Base-by-base conservation (phyloP, 2,329 filamentous ascomycete species). In the Aspergillus novoparasiticus region DNA sequence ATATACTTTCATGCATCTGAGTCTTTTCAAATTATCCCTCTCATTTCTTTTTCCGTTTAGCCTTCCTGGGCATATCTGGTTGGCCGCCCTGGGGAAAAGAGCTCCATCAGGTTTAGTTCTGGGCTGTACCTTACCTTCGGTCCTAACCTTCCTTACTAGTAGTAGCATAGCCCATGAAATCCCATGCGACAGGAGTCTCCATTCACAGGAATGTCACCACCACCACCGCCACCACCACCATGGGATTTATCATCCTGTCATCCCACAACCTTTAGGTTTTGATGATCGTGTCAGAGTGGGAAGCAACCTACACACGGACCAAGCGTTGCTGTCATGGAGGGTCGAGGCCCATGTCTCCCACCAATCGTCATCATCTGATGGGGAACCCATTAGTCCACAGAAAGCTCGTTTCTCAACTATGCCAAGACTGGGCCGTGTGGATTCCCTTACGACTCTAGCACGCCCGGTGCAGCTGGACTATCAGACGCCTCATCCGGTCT, bases 291-390 rank as follows among this genome's bases (percentile, higher is more conserved):
- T 51, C 48, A 28, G 48, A 8, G 51, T 28, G 21, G 32, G 32
- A 55, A 55, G n/a, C 51, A 55, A 39, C 34, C 32, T 39, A 61
- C 58, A 65, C 66, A 65, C 65, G 60, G 61, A 65, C 65, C 63
- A 67, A 65, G 61, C 54, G 63, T 65, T 64, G 66, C 59, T 64
- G 56, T 59, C 46, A 58, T 51, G 57, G 64, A 55, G 56, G 61
- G 65, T 64, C 65, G 57, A 55, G 65, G 62, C 64, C 63, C 56
- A 28, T 43, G 14, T 28, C 45, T 45, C 41, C 65, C 58, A 39
- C 65, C 63, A 65, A 66, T 66, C 21, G 45, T 57, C 58, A 12
- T 62, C 59, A 61, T 51, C 53, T 56, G 51, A 62, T 54, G 51
- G 59, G 48, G 41, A 43, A 19, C 36, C 12, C 51, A 34, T 57